These are phyloP conservation scores for Penicillium sp. DNA, from an alignment of 2,329 filamentous ascomycete genomes.

Conservation along the genomic window DNA sequence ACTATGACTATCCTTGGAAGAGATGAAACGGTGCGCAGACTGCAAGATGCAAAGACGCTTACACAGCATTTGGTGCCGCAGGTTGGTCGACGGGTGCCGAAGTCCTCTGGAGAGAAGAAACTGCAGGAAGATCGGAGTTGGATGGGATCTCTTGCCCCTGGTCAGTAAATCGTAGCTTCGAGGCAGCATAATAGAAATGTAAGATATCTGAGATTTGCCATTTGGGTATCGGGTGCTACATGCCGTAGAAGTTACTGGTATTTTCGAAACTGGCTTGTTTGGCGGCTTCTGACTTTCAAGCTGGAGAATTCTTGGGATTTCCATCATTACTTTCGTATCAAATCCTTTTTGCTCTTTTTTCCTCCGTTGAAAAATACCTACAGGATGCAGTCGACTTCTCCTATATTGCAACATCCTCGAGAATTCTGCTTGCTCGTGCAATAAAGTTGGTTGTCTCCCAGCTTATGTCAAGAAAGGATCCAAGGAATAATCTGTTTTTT, in stretches of 20 bases:
- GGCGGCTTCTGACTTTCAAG: not conserved
- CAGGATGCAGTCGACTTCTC: no score
- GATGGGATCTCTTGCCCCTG: constrained; percentile 36
- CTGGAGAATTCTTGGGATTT: not conserved
- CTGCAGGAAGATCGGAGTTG: constrained; percentile 29
- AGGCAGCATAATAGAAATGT: not conserved
- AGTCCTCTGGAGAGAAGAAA: constrained; percentile 10
- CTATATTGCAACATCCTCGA: no score
- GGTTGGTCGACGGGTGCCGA: constrained; percentile 20
- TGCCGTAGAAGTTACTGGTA: not conserved
- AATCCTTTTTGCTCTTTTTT: no score
- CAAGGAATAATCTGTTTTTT: no score
- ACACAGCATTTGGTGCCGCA: constrained; percentile 24
- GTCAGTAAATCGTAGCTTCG: not conserved
- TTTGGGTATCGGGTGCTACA: not conserved
- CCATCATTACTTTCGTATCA: not conserved
- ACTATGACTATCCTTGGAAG: constrained; percentile 57
- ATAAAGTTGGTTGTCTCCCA: no score
- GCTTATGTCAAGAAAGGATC: no score
- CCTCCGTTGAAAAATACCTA: no score
- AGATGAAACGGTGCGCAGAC: constrained; percentile 48
- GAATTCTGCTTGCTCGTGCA: no score
- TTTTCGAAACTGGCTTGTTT: not conserved
- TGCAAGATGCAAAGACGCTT: constrained; percentile 40
- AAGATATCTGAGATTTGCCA: not conserved